Evolutionary conservation across 2,329 filamentous ascomycete species (phyloP).

Genomic region (Fusarium luffae): DNA sequence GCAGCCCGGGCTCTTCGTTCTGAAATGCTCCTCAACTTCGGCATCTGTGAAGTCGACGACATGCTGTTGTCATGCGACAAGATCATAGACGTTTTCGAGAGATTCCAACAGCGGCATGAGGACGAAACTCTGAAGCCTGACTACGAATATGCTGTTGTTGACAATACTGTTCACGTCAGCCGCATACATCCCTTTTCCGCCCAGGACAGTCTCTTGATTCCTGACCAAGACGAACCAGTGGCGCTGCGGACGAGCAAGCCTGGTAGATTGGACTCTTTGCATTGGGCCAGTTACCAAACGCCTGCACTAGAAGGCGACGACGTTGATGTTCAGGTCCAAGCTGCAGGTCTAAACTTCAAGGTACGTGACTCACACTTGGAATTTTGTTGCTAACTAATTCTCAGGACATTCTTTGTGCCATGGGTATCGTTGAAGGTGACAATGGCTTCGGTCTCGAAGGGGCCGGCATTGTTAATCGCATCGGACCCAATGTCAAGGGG

Average conservation of each 20-base stretch:
- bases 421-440: conserved; percentile 3
- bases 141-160: not conserved
- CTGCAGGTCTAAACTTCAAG: conserved; percentile 1
- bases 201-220: not conserved
- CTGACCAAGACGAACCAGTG: not conserved
- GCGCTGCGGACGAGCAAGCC: conserved; percentile 3
- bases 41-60: not conserved
- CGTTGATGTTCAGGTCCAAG: not conserved
- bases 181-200: not conserved
- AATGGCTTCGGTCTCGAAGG: conserved; percentile 6
- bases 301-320: not conserved
- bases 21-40: not conserved
- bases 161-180: not conserved
- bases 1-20: not conserved
- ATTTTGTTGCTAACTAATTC: not conserved
- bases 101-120: not conserved
- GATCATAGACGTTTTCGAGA: not conserved
- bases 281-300: not conserved
- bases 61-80: not conserved
- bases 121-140: not conserved
- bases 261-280: not conserved
- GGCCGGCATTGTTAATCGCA: not conserved
- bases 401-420: not conserved
- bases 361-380: not conserved
- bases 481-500: not conserved